Percentiles rank a stretch among this genome's conserved stretches.
These are phyloP conservation scores for Suhomyces choctaworum DNA, from an alignment of 1,139 yeast species.

Conservation along the genomic window DNA sequence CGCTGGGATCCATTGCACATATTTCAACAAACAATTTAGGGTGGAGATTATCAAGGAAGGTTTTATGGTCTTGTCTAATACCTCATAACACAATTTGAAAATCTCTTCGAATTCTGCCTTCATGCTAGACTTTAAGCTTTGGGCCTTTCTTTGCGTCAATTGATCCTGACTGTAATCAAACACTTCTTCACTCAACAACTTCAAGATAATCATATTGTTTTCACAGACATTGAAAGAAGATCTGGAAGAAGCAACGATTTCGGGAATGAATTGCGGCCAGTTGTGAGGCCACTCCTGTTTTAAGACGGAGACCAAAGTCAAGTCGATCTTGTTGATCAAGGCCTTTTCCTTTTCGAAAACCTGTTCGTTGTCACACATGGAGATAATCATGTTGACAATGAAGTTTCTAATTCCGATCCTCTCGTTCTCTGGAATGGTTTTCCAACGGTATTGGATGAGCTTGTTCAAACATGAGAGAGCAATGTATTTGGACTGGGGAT, in stretches of 20 bases:
- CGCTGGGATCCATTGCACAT: slow-evolving; percentile 92
- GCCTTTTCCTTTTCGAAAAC: slow-evolving; percentile 75
- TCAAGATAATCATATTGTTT: slow-evolving; percentile 91
- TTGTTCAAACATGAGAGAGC: slow-evolving; percentile 89
- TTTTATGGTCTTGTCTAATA: slow-evolving; percentile 81
- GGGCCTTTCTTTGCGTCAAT: slow-evolving; percentile 93
- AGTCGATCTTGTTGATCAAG: slow-evolving; percentile 86
- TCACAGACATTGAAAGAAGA: slow-evolving; percentile 93
- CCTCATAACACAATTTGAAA: slow-evolving; percentile 89
- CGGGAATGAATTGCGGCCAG: slow-evolving; percentile 98
- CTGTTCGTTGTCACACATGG: slow-evolving; percentile 85
- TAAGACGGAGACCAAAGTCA: slow-evolving; percentile 88
- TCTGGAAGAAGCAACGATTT: slow-evolving; percentile 80
- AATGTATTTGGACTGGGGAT: slow-evolving; percentile 87
- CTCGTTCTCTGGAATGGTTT: slow-evolving; percentile 83
- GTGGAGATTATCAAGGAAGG: slow-evolving; percentile 85
- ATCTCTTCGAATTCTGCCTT: slow-evolving; percentile 89
- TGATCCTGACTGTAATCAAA: slow-evolving; percentile 94
- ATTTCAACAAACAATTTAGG: slow-evolving; percentile 75
- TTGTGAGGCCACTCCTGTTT: slow-evolving; percentile 99
- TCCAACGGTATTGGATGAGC: slow-evolving; percentile 91
- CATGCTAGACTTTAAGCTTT: slow-evolving; percentile 78
- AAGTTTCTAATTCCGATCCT: slow-evolving; percentile 88
- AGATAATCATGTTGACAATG: slow-evolving; percentile 88
- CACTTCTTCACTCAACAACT: slow-evolving; percentile 89